phyloP scores from a whole-genome alignment of 2,329 filamentous ascomycete genomes.

The Emericellopsis cladophorae region DNA sequence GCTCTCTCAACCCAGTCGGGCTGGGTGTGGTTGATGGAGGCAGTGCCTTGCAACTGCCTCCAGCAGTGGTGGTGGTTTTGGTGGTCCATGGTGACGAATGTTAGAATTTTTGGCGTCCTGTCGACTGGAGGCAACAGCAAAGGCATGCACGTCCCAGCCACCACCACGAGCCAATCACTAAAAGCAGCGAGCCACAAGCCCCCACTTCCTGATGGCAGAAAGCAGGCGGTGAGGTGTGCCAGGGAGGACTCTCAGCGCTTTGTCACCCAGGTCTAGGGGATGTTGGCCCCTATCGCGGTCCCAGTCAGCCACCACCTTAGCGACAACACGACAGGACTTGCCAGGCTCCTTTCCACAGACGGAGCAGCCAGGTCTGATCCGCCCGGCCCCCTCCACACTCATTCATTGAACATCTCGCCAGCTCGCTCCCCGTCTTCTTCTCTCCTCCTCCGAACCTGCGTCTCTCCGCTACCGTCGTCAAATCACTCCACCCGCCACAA shows the following conservation, averaged over 20 bases:
- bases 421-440: slow-evolving; percentile 17
- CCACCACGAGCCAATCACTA: slow-evolving; percentile 21
- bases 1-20: too few relatives aligned
- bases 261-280: too few relatives aligned
- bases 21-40: too few relatives aligned
- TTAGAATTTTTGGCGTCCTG: not conserved
- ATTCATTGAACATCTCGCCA: slow-evolving; percentile 8
- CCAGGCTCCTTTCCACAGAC: too few relatives aligned
- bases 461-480: not conserved
- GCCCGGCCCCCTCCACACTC: slow-evolving; percentile 15
- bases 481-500: slow-evolving; percentile 6
- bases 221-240: too few relatives aligned
- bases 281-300: too few relatives aligned
- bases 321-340: too few relatives aligned
- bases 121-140: not conserved
- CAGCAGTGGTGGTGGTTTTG: too few relatives aligned
- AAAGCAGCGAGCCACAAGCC: slow-evolving; percentile 16
- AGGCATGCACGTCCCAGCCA: slow-evolving; percentile 11
- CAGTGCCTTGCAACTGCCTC: too few relatives aligned
- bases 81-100: not conserved
- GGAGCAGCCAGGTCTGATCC: slow-evolving; percentile 3
- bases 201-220: not conserved
- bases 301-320: too few relatives aligned
- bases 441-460: slow-evolving; percentile 4
- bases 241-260: too few relatives aligned